Evolutionary conservation across 1,139 yeast genomes (phyloP), one percentile per base, ranked within the genome.

Genomic region (Diutina mesorugosa): DNA sequence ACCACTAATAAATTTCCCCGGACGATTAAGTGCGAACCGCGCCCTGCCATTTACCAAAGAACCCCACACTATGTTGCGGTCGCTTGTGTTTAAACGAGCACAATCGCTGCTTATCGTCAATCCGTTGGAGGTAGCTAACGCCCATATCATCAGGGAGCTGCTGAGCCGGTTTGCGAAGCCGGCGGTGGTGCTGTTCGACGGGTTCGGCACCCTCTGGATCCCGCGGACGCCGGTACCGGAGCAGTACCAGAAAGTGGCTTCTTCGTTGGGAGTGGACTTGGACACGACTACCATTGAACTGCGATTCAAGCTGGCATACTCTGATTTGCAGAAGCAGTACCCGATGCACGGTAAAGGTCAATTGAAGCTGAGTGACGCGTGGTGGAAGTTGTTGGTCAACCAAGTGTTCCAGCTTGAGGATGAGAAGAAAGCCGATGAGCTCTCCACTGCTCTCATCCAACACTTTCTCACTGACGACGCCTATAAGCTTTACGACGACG

Each of bases 301-400:
- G 4, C 68, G 67, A 1, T 76, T 76, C 56, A 72, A 77, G 1
- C 18, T 30, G 3, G 60, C 67, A 1, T 70, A 73, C 59, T 61
- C 66, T 16, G 61, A 63, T 21, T 60, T 76, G 61, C 58, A 62
- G 21, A 50, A 61, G 18, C 60, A 68, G 56, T 78, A 70, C 62
- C 90, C 90, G 14, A 83, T 84, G 62, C 85, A 82, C 63, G 91
- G 91, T 1, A 81, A 80, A 59, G 58, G 62, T 18, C 60, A 32
- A 21, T 16, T 50, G 45, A 10, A 63, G n/a, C 52, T 53, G 0
- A 63, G 64, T 8, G 72, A 72, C 26, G 72, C 76, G 45, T 85
- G 90, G 88, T 85, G 91, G 91, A 68, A 67, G 57, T 69, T 73
- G 52, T 65, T 85, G 52, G 74, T 85, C 2, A 70, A 69, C 9